Base-by-base conservation (phyloP, 257 asterid genomes). In the Scutellaria baicalensis region DNA sequence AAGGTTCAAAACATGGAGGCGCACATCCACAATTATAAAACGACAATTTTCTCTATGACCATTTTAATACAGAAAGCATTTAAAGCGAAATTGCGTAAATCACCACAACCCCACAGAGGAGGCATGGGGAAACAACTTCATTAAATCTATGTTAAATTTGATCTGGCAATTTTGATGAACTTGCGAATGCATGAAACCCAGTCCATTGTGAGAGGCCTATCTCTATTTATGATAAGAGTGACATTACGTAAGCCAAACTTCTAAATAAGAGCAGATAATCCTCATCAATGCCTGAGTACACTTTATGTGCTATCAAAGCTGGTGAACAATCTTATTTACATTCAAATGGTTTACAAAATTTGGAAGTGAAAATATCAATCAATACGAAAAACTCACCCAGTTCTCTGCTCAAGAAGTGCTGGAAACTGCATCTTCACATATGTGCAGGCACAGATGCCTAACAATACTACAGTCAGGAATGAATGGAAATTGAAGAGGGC, bases 401-500 rank as follows among this genome's bases (percentile, higher is more conserved):
- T 88, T 77, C 91, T 86, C 42, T 85, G 96, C 79, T 92, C 96
- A 56, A 88, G 95, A 78, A 92, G 96, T 21, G 96, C 97, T 38
- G 97, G 88, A 76, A 90, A 92, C 56, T 92, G 95, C 73, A 90
- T 82, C 91, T 92, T 90, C 78, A 92, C 85, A 71, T 78, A 89
- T 21, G 98, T 86, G 86, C 98, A 92, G 57, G 95, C 87, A 84
- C 97, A 92, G 52, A 92, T 86, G 72, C 97, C 98, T 43, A 92
- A 80, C 80, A 86, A 75, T 78, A 90, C 97, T 11, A 90, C 97
- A 5, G 95, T 88, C 66, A 92, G 90, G 84, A 92, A 92, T 5
- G 98, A 92, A 70, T 88, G 95, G 83, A 89, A 89, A 84, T 92
- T 92, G 97, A 92, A 92, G 55, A 88, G 88, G 0, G 96, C 83